These are phyloP conservation scores for Sphaerulina musiva DNA, from an alignment of 2,329 filamentous ascomycete species.

Conservation along the genomic window DNA sequence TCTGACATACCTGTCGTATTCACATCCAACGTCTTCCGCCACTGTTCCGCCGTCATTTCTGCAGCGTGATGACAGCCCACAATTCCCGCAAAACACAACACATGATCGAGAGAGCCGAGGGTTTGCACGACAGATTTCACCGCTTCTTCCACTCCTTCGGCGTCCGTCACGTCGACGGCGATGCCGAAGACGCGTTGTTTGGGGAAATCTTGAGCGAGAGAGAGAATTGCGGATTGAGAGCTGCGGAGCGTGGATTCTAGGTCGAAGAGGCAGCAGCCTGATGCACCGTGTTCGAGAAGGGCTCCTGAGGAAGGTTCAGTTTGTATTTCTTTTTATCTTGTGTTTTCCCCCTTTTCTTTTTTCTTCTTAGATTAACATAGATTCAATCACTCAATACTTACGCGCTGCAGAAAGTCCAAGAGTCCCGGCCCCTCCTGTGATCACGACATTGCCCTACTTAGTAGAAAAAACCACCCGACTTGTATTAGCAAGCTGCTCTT, in stretches of 20 bases:
- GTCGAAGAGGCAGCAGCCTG: conserved; percentile 56
- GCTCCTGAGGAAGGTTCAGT: conserved; percentile 33
- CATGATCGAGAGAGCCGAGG: conserved; percentile 49
- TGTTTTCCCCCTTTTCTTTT: no score
- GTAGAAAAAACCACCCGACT: background rate
- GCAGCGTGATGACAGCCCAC: conserved; percentile 56
- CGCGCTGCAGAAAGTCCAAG: conserved; percentile 53
- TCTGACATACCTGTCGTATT: conserved; percentile 50
- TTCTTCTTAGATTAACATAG: no score
- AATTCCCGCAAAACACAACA: conserved; percentile 63
- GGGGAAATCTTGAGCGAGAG: conserved; percentile 51
- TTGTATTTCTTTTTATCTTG: no score
- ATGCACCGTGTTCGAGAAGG: conserved; percentile 61
- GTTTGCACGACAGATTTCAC: conserved; percentile 37
- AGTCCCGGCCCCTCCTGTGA: conserved; percentile 62
- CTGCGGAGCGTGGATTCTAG: conserved; percentile 41
- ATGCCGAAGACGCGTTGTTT: conserved; percentile 45
- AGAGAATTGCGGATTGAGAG: conserved; percentile 39
- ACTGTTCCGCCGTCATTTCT: conserved; percentile 53
- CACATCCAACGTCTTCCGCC: conserved; percentile 59
- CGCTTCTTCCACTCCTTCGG: conserved; percentile 41
- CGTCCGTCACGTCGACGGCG: conserved; percentile 55
- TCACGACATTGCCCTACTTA: conserved; percentile 45
- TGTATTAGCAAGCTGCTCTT: background rate
- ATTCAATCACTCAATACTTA: background rate